Conservation (phyloP, 2,329 filamentous ascomycete genomes). For the Cordyceps cateniannulata region DNA sequence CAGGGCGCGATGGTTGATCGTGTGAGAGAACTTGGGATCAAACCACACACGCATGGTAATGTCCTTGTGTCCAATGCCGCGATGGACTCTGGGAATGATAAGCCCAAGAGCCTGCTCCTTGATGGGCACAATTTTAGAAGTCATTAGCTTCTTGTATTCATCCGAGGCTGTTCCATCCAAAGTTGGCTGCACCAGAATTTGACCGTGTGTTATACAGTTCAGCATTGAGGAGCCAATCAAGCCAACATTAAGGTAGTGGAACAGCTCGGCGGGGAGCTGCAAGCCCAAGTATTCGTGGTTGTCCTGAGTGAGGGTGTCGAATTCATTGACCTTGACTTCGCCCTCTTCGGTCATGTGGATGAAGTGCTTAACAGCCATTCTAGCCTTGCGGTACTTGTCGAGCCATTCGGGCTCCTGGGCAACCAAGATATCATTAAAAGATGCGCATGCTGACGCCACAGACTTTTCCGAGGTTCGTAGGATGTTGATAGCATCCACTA, state of each 20-base stretch:
- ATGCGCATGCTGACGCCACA: conserved; percentile 66
- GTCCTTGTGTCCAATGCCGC: conserved; percentile 75
- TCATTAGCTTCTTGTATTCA: conserved; percentile 75
- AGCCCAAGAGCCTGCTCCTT: conserved; percentile 72
- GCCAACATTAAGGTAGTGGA: conserved; percentile 81
- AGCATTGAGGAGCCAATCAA: conserved; percentile 73
- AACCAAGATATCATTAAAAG: conserved; percentile 73
- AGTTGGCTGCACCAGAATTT: conserved; percentile 74
- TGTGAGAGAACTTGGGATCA: conserved; percentile 59
- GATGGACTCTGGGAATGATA: conserved; percentile 70
- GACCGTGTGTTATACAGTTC: conserved; percentile 73
- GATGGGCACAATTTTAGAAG: conserved; percentile 64
- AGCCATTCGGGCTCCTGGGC: conserved; percentile 68
- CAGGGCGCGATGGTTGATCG: conserved; percentile 54
- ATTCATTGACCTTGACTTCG: conserved; percentile 67
- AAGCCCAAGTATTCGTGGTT: conserved; percentile 88
- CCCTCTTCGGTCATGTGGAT: conserved; percentile 75
- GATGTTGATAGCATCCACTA: conserved; percentile 73
- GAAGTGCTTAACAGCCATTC: conserved; percentile 81
- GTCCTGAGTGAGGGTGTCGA: conserved; percentile 69
- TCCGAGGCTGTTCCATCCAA: conserved; percentile 74
- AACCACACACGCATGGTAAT: conserved; percentile 82
- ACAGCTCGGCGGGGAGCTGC: conserved; percentile 81
- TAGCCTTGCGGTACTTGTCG: conserved; percentile 79
- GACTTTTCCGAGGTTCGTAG: conserved; percentile 62